Base-by-base conservation (phyloP, 139 green algal genomes). In the Diplosphaera chodatii region DNA sequence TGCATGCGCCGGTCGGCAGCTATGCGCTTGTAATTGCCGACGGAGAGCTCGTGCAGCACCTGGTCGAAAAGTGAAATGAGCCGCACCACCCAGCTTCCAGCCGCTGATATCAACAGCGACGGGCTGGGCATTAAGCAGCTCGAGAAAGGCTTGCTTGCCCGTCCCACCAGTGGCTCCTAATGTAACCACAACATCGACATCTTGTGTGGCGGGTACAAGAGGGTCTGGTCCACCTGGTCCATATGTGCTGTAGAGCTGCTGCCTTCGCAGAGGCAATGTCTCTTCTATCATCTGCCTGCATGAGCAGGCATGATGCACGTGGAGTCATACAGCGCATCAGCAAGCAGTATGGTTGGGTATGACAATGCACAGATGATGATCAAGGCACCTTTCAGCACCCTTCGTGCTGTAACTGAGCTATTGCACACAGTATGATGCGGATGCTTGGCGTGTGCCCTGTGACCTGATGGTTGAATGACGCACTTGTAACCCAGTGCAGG, bases 71-170 rank as follows among this genome's bases (percentile, higher is more conserved):
- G 40, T 78, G 25, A 73, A 68, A 33, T 70, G 77, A 18, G 56
- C 64, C 1, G 68, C 71, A 1, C 80, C 82, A 13, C 18, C 18
- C 29, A 96, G 40, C 30, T 41, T 71, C 86, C 87, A 94, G 10
- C 74, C 72, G n/a, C 69, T 84, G 5, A 94, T n/a, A 64, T 96
- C 90, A 0, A 92, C 76, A 31, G 90, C 88, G 63, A 78, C 76
- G 22, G 23, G 28, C 59, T 84, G 83, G 22, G 68, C 56, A 66
- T 91, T 91, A 37, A 29, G 20, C 1, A 94, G 37, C 80, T 89
- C 55, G 18, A 94, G 40, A 27, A 73, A 86, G 25, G 71, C 37
- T 32, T n/a, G 55, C 31, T 2, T 56, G 40, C 22, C 72, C n/a
- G 1, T 21, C 1, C 15, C 69, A 67, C 0, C 72, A 31, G 27